These are phyloP conservation scores for Torrubiella hemipterigena DNA, from an alignment of 2,329 filamentous ascomycete genomes.

Conservation along the genomic window DNA sequence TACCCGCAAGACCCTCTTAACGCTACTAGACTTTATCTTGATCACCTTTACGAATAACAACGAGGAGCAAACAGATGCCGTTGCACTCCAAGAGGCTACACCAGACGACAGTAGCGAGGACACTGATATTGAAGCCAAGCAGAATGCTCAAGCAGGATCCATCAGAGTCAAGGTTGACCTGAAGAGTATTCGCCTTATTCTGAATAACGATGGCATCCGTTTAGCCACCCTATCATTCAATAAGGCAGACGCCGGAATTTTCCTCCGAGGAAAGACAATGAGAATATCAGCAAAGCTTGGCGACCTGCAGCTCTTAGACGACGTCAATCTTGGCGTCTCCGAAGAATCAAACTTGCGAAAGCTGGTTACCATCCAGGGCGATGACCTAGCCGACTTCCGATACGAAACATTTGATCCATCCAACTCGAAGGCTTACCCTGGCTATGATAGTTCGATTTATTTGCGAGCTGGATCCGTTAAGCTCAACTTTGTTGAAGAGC, in stretches of 20 bases:
- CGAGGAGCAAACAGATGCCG: conserved; percentile 11
- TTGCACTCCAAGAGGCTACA: conserved; percentile 21
- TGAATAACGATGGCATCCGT: conserved; percentile 96
- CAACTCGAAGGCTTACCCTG: conserved; percentile 64
- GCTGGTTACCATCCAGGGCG: conserved; percentile 86
- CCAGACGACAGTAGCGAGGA: conserved; percentile 28
- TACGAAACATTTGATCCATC: conserved; percentile 88
- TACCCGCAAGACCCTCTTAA: conserved; percentile 83
- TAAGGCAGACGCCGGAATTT: conserved; percentile 83
- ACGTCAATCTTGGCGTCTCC: conserved; percentile 82
- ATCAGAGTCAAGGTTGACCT: conserved; percentile 90
- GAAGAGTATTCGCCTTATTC: conserved; percentile 83
- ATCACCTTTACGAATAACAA: conserved; percentile 68
- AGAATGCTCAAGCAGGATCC: conserved; percentile 44
- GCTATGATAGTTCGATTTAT: conserved; percentile 86
- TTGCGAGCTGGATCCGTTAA: conserved; percentile 90
- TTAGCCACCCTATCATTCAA: conserved; percentile 87
- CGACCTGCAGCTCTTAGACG: conserved; percentile 79
- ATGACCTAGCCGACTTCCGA: conserved; percentile 91
- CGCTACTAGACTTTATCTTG: conserved; percentile 85
- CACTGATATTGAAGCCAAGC: conserved; percentile 18
- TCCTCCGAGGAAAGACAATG: conserved; percentile 78
- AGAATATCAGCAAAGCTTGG: conserved; percentile 77
- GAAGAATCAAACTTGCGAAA: conserved; percentile 71
- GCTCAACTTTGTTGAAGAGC: conserved; percentile 93